Evolutionary conservation across 768 basidiomycete genomes (phyloP), one percentile per base, ranked within the genome.

Genomic region (Cubamyces sp.): DNA sequence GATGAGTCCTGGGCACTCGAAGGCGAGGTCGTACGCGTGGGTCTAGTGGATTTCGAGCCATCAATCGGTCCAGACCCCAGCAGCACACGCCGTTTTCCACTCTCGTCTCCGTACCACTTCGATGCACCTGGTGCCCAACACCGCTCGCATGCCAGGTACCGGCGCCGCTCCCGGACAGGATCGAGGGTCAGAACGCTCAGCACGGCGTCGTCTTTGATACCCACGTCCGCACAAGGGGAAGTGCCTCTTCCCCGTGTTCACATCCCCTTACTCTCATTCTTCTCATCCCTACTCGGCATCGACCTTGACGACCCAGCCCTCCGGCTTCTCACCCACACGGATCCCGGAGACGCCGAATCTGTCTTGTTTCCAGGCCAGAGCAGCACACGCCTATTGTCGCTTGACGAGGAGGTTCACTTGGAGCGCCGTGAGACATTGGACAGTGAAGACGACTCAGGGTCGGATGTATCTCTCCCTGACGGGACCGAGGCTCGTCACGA

Each of bases 271-370:
- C 66, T 80, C 3, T 77, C 77, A 0, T 74, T 77, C 62, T 71
- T 79, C 54, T 51, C 75, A 7, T 72, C 73, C 9, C 54, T 78
- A n/a, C 69, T 80, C 40, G 65, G 72, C 25, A 57, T 78, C 39
- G 78, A 79, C 60, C 66, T 77, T 26, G 79, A 80, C 60, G 75
- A 77, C 21, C 70, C 75, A 8, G 78, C 76, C 1, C 54, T 77
- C 5, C 74, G 75, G 47, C 74, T 79, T 25, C 69, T 80, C 41
- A 70, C 74, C 6, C 71, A 74, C 21, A 64, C 76, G 6, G 64
- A 74, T 8, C 46, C 70, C 7, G 61, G 42, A 2, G 68, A 66
- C 23, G 61, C 66, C 11, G 71, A 74, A 11, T 73, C 78, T 12
- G 50, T 73, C 3, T 68, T 78, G 16, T 78, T 79, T 60, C 73